Conservation (phyloP, 1,284 basidiomycete species). For the Thecaphora frezii region DNA sequence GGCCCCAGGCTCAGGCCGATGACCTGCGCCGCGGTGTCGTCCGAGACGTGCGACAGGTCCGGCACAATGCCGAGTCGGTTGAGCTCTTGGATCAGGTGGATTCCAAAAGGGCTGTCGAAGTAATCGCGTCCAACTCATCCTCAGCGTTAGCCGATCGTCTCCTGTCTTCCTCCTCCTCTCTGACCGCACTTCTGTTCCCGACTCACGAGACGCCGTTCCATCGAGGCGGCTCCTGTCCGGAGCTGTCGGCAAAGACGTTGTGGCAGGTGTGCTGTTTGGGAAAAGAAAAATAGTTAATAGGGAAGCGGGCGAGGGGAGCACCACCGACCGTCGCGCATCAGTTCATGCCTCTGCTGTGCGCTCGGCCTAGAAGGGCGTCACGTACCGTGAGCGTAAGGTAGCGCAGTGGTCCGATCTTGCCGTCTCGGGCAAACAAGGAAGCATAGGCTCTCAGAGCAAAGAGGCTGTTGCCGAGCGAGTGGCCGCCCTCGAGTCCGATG, state of each 20-base stretch:
- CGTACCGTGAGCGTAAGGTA: conserved; percentile 25
- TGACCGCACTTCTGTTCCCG: too few species aligned
- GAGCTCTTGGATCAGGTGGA: conserved; percentile 22
- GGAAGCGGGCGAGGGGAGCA: too few species aligned
- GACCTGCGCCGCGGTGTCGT: conserved; percentile 23
- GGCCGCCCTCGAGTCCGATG: conserved; percentile 37
- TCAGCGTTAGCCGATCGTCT: too few species aligned
- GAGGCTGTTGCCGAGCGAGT: conserved; percentile 28
- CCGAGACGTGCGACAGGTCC: conserved; percentile 36
- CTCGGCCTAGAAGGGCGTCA: too few species aligned
- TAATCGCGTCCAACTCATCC: too few species aligned
- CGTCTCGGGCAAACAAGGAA: conserved; percentile 16
- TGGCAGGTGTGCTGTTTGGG: conserved; percentile 25
- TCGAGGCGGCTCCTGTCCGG: conserved; percentile 14
- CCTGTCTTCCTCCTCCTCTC: too few species aligned
- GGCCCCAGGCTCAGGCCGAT: conserved; percentile 23
- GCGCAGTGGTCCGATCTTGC: conserved; percentile 16
- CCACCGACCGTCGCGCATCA: too few species aligned
- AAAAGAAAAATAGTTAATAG: too few species aligned
- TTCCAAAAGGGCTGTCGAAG: conserved; percentile 15
- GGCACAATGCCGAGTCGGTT: conserved; percentile 32
- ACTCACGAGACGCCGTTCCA: conserved; percentile 21
- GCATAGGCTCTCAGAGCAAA: conserved; percentile 1
- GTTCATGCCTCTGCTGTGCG: too few species aligned
- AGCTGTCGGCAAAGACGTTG: conserved; percentile 31